Percentiles rank a stretch among this genome's conserved stretches.
These are phyloP conservation scores for Kuraishia piskuri DNA, from an alignment of 805 yeast genomes.

Conservation along the genomic window DNA sequence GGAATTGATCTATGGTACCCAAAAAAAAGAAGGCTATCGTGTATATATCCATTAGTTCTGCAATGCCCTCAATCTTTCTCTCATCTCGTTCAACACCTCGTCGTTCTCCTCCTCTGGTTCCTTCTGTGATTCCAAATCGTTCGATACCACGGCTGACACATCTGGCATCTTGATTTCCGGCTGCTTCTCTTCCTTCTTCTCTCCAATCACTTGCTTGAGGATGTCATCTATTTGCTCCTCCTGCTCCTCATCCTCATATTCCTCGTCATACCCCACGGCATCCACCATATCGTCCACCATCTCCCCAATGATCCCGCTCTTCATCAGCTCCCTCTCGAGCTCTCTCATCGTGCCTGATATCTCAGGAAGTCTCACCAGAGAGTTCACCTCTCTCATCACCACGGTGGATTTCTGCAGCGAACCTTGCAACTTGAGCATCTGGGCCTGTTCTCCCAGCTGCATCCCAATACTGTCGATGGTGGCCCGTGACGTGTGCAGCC, in stretches of 20 bases:
- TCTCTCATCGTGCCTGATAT: constrained; percentile 77
- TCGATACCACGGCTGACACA: constrained; percentile 25
- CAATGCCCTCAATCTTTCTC: constrained; percentile 78
- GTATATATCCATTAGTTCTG: constrained; percentile 37
- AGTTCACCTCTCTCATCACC: constrained; percentile 84
- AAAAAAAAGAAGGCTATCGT: background rate
- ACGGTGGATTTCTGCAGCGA: constrained; percentile 71
- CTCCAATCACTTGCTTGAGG: constrained; percentile 34
- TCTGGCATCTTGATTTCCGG: constrained; percentile 20
- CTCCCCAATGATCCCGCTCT: constrained; percentile 81
- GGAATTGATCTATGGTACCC: background rate
- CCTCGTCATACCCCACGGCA: constrained; percentile 52
- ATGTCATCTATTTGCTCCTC: constrained; percentile 53
- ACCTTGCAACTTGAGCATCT: constrained; percentile 72
- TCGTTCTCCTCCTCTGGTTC: constrained; percentile 58
- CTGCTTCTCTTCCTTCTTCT: constrained; percentile 25
- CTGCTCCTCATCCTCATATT: constrained; percentile 54
- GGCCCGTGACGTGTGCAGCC: constrained; percentile 75
- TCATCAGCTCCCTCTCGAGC: constrained; percentile 77
- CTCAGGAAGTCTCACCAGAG: constrained; percentile 70
- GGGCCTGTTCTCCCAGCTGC: constrained; percentile 90
- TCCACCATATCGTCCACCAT: constrained; percentile 93
- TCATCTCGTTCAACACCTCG: constrained; percentile 74
- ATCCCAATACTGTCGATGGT: constrained; percentile 77
- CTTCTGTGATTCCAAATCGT: constrained; percentile 19